phyloP scores from a whole-genome alignment of 148 eudicot genomes.

The Fallopia convolvulus region DNA sequence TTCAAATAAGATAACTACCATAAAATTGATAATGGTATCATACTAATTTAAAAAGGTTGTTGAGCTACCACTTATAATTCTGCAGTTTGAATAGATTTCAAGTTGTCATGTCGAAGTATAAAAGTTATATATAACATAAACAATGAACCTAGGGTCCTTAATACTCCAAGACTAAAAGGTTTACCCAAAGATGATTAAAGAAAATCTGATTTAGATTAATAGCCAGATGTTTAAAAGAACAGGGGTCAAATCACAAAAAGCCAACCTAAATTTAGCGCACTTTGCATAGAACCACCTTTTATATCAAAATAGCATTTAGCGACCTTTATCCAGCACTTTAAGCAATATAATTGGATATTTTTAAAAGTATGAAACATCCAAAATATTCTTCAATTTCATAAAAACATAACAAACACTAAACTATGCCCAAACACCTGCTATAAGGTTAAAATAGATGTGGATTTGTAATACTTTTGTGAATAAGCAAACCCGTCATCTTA shows the following conservation, averaged over 20 bases:
- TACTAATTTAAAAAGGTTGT: not conserved
- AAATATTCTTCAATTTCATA: not conserved
- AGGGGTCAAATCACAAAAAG: not conserved
- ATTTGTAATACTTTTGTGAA: too few relatives aligned
- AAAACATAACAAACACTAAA: not conserved
- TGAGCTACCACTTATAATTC: not conserved
- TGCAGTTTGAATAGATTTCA: not conserved
- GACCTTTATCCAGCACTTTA: not conserved
- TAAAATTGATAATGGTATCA: not conserved
- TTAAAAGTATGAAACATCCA: not conserved
- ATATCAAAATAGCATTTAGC: not conserved
- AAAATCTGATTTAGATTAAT: not conserved
- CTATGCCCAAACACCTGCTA: not conserved
- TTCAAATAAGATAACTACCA: not conserved
- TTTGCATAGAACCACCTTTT: not conserved
- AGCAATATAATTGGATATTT: not conserved
- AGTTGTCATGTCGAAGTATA: not conserved
- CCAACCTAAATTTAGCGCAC: not conserved
- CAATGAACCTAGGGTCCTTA: not conserved
- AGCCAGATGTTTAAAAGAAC: not conserved
- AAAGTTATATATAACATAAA: not conserved
- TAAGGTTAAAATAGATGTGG: not conserved
- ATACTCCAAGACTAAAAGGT: not conserved
- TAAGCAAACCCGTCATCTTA: too few relatives aligned
- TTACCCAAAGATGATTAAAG: not conserved